A percentile compares a stretch with the other conserved stretches of the same genome.
Evolutionary conservation across 192 early-diverging fungal genomes (phyloP).

Genomic region (Obelidium mucronatum): DNA sequence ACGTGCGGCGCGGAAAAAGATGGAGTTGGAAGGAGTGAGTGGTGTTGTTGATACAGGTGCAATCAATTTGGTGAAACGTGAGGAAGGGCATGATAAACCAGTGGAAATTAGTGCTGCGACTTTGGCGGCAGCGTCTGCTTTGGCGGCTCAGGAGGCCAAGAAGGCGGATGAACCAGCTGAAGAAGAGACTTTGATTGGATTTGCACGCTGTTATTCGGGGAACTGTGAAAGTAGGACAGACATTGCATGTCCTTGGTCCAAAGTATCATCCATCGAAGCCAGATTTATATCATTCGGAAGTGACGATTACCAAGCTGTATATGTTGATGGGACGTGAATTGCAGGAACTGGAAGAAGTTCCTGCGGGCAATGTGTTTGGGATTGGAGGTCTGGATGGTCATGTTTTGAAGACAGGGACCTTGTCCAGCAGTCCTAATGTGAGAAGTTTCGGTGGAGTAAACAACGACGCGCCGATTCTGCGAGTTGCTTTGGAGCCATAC

Average conservation of each 20-base stretch:
- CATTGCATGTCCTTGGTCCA: slow-evolving; percentile 87
- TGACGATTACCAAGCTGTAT: slow-evolving; percentile 82
- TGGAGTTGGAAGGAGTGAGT: slow-evolving; percentile 22
- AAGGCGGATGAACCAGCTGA: slow-evolving; percentile 38
- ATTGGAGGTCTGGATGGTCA: slow-evolving; percentile 85
- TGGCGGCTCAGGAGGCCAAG: slow-evolving; percentile 40
- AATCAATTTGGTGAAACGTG: slow-evolving; percentile 7
- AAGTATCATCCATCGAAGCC: slow-evolving; percentile 81
- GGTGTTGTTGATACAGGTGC: not conserved
- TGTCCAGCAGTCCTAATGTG: slow-evolving; percentile 76
- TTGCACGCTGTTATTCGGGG: slow-evolving; percentile 89
- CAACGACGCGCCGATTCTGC: slow-evolving; percentile 86
- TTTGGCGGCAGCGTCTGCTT: slow-evolving; percentile 13
- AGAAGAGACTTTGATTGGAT: slow-evolving; percentile 51
- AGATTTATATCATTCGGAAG: slow-evolving; percentile 59
- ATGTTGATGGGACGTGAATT: slow-evolving; percentile 98
- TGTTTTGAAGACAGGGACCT: slow-evolving; percentile 94
- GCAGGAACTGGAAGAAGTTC: slow-evolving; percentile 79
- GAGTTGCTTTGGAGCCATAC: slow-evolving; percentile 94
- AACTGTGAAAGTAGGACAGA: slow-evolving; percentile 85
- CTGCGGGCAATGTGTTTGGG: slow-evolving; percentile 96
- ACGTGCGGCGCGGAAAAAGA: slow-evolving; percentile 30
- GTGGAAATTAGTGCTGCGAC: slow-evolving; percentile 11
- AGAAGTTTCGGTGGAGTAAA: slow-evolving; percentile 79
- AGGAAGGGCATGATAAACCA: slow-evolving; percentile 45